phyloP scores from a whole-genome alignment of 139 green algal species.

The Diplosphaera chodatii region DNA sequence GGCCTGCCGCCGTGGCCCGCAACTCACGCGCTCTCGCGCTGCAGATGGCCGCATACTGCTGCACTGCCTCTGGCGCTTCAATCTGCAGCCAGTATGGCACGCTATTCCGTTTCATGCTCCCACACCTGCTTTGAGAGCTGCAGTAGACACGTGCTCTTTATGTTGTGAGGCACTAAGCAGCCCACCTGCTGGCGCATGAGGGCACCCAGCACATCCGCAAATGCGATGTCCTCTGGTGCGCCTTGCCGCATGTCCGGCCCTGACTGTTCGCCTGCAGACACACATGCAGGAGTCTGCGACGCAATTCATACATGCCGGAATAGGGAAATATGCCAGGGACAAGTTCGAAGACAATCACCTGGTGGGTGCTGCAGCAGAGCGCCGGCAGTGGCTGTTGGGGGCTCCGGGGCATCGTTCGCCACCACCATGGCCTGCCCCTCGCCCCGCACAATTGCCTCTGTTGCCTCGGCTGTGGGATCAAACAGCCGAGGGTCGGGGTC shows the following conservation, averaged over 20 bases:
- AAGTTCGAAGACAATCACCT: too few species aligned
- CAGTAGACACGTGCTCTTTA: too few species aligned
- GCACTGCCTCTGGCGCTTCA: not conserved
- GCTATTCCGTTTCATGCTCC: too few species aligned
- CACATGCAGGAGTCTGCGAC: too few species aligned
- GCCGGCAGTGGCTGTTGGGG: not conserved
- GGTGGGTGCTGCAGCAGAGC: not conserved
- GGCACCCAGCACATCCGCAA: not conserved
- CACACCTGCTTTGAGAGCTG: too few species aligned
- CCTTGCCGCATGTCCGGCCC: not conserved
- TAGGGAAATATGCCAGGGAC: too few species aligned
- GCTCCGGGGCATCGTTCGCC: not conserved
- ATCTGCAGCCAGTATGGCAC: too few species aligned
- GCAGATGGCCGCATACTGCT: not conserved
- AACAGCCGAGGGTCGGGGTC: not conserved
- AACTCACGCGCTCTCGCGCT: not conserved
- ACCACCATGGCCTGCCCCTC: not conserved
- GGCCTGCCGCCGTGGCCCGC: too few species aligned
- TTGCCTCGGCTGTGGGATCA: not conserved
- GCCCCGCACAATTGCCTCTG: too few species aligned
- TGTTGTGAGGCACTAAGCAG: too few species aligned
- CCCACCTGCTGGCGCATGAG: not conserved
- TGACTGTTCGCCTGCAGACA: too few species aligned
- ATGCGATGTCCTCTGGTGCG: not conserved
- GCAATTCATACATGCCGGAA: too few species aligned